A percentile compares a stretch with the other conserved stretches of the same genome.
phyloP scores from a whole-genome alignment of 164 flowering plant genomes.

The Amborella trichopoda region DNA sequence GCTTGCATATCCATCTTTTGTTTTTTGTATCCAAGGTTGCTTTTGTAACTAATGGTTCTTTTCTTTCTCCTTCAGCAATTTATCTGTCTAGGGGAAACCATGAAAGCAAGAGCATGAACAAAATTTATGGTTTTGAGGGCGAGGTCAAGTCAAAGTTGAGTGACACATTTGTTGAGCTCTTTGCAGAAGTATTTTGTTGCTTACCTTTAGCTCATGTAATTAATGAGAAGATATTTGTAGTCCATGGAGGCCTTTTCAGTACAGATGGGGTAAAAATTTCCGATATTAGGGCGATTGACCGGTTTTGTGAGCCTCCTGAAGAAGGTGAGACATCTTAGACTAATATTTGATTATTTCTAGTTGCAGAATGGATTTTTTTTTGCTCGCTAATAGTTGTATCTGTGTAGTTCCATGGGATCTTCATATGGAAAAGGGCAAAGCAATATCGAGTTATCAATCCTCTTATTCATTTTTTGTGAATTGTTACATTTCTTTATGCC shows the following conservation, averaged over 20 bases:
- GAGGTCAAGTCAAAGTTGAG: conserved; percentile 89
- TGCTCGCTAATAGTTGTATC: no score
- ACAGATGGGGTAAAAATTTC: conserved; percentile 96
- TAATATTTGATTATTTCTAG: no score
- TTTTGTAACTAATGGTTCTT: neutral
- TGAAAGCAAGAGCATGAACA: conserved; percentile 99
- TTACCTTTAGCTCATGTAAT: conserved; percentile 89
- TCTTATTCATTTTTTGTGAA: no score
- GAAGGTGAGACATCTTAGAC: conserved; percentile 81
- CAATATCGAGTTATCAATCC: no score
- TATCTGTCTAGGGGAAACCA: conserved; percentile 95
- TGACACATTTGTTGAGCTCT: conserved; percentile 83
- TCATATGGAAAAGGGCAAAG: no score
- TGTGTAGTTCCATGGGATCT: no score
- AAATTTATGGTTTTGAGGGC: conserved; percentile 98
- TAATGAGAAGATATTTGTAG: conserved; percentile 81
- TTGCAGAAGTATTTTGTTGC: conserved; percentile 96
- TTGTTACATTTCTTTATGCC: no score
- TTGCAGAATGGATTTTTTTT: no score
- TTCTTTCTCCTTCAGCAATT: conserved; percentile 45
- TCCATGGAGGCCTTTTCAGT: conserved; percentile 98
- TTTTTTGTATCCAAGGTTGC: neutral
- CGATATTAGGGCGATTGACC: conserved; percentile 73
- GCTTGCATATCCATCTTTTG: no score
- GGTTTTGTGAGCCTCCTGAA: conserved; percentile 98